These are phyloP conservation scores for Suillus occidentalis DNA, from an alignment of 768 basidiomycete genomes.

Conservation along the genomic window DNA sequence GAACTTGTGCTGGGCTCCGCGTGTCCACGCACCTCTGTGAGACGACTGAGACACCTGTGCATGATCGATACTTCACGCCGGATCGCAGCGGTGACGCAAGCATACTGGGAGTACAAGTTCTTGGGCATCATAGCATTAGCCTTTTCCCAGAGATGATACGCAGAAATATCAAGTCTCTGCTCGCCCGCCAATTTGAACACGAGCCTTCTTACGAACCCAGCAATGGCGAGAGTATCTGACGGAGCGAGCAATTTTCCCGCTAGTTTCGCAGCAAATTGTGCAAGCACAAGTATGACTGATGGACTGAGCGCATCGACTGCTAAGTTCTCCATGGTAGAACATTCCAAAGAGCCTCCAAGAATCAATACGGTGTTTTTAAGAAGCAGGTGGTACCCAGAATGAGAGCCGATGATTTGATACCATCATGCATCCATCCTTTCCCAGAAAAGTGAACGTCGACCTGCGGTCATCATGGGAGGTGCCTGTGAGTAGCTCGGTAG, in stretches of 20 bases:
- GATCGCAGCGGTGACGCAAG: conserved; percentile 40
- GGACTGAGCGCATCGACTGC: conserved; percentile 3
- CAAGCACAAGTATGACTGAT: too few species aligned
- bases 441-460: too few species aligned
- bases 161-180: conserved; percentile 38
- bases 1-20: conserved; percentile 16
- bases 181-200: conserved; percentile 57
- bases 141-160: conserved; percentile 17
- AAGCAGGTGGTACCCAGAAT: conserved; percentile 37
- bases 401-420: too few species aligned
- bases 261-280: too few species aligned
- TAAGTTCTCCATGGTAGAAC: conserved; percentile 24
- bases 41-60: conserved; percentile 33
- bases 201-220: conserved; percentile 65
- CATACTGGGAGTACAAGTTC: conserved; percentile 34
- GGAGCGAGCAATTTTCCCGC: conserved; percentile 48
- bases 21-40: conserved; percentile 17
- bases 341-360: conserved; percentile 68
- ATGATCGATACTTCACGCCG: conserved; percentile 47
- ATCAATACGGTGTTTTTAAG: conserved; percentile 71
- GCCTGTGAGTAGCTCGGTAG: background rate
- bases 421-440: too few species aligned
- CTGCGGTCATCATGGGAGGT: too few species aligned
- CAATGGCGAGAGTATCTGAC: conserved; percentile 65
- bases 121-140: conserved; percentile 32